Conservation (phyloP, 2,329 filamentous ascomycete genomes). For the Apiospora saccharicola region DNA sequence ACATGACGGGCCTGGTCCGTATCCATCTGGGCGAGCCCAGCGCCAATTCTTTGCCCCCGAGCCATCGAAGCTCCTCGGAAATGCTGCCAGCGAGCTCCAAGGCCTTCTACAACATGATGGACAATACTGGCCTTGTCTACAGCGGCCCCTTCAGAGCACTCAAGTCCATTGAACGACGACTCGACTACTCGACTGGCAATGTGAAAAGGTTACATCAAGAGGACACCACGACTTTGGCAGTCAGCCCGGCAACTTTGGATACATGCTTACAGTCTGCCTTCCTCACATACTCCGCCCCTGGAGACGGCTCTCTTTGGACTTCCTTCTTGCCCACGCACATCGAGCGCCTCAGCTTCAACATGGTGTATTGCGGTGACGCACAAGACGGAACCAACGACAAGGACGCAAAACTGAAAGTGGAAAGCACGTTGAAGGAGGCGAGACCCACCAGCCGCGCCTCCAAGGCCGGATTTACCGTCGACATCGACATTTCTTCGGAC, state of each 20-base stretch:
- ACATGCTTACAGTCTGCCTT: constrained; percentile 52
- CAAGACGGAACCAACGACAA: constrained; percentile 20
- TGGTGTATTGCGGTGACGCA: constrained; percentile 37
- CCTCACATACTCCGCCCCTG: constrained; percentile 49
- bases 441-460: constrained; percentile 33
- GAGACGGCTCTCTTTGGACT: constrained; percentile 52
- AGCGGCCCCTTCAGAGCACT: constrained; percentile 48
- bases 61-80: constrained; percentile 38
- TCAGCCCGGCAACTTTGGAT: constrained; percentile 52
- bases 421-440: constrained; percentile 37
- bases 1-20: constrained; percentile 43
- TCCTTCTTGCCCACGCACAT: constrained; percentile 49
- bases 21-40: constrained; percentile 42
- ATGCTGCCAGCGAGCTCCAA: constrained; percentile 41
- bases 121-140: constrained; percentile 46
- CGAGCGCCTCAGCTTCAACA: constrained; percentile 46
- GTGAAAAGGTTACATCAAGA: constrained; percentile 42
- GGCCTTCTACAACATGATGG: constrained; percentile 52
- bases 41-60: constrained; percentile 38
- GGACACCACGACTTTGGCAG: constrained; percentile 45
- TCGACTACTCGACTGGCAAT: constrained; percentile 44
- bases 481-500: constrained; percentile 40
- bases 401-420: constrained; percentile 42
- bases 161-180: constrained; percentile 43
- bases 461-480: constrained; percentile 40